Conservation (phyloP, 2,329 filamentous ascomycete genomes). For the Ilyonectria sp. region DNA sequence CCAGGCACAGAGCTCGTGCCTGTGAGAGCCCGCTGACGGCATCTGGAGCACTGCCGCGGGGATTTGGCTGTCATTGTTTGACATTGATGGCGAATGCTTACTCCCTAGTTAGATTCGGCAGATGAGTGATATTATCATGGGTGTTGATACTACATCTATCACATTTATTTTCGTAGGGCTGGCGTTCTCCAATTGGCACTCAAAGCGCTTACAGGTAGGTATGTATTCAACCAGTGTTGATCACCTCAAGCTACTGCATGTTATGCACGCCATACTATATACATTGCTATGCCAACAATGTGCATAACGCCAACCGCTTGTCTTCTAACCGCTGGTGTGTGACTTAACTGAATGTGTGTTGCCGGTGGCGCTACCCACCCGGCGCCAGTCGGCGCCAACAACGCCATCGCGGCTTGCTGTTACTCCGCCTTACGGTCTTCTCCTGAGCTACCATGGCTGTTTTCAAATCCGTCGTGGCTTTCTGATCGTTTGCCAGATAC, state of each 20-base stretch:
- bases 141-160: not conserved
- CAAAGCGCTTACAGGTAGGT: not conserved
- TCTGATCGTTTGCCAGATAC: not conserved
- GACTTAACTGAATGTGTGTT: not conserved
- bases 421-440: not conserved
- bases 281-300: not conserved
- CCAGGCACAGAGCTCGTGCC: not conserved
- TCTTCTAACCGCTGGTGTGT: not conserved
- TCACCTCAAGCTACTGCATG: not conserved
- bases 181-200: not conserved
- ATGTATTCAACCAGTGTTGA: too few species aligned
- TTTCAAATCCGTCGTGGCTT: not conserved
- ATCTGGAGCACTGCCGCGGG: not conserved
- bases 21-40: not conserved
- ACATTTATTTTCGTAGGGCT: not conserved
- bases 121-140: not conserved
- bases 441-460: conserved; percentile 1
- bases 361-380: not conserved
- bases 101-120: not conserved
- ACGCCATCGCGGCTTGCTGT: conserved; percentile 1
- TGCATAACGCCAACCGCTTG: not conserved
- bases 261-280: not conserved
- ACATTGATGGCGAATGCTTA: not conserved
- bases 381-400: not conserved
- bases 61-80: conserved; percentile 1